phyloP scores from a whole-genome alignment of 805 yeast genomes.

The Ogataea haglerorum region DNA sequence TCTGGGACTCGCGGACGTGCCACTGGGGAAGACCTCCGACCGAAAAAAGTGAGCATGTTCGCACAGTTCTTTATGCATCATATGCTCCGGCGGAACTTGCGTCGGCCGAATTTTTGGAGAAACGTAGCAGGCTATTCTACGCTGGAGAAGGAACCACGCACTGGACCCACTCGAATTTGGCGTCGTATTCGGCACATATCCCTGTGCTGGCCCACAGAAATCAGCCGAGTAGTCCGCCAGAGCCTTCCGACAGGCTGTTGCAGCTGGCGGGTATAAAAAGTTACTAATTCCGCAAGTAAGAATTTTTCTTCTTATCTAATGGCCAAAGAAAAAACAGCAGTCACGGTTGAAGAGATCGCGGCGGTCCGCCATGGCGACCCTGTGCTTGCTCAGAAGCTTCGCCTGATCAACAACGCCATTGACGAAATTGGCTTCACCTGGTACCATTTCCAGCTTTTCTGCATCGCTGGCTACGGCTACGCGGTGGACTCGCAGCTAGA shows the following conservation, averaged over 20 bases:
- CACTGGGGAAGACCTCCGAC: conserved; percentile 33
- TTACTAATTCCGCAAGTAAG: conserved; percentile 1
- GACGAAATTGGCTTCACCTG: conserved; percentile 55
- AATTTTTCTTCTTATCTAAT: neutral
- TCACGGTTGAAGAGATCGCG: neutral
- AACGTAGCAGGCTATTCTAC: conserved; percentile 23
- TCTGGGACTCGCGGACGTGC: conserved; percentile 34
- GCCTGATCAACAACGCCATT: conserved; percentile 43
- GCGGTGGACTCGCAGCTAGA: conserved; percentile 45
- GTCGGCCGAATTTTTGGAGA: conserved; percentile 23
- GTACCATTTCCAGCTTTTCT: conserved; percentile 43
- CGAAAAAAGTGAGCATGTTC: conserved; percentile 21
- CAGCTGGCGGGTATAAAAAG: conserved; percentile 28
- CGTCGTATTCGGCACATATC: conserved; percentile 11
- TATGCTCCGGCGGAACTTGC: conserved; percentile 34
- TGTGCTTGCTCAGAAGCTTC: conserved; percentile 36
- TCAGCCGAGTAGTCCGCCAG: conserved; percentile 16
- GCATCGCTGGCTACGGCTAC: conserved; percentile 48
- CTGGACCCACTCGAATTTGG: conserved; percentile 33
- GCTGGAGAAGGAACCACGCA: conserved; percentile 30
- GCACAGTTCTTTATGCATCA: conserved; percentile 30
- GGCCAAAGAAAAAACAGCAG: neutral
- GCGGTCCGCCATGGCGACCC: conserved; percentile 31
- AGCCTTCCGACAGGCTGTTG: conserved; percentile 24
- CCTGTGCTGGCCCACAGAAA: conserved; percentile 18